Evolutionary conservation across 2,329 filamentous ascomycete genomes (phyloP), one percentile per base, ranked within the genome.

Genomic region (Aspergillus versicolor): DNA sequence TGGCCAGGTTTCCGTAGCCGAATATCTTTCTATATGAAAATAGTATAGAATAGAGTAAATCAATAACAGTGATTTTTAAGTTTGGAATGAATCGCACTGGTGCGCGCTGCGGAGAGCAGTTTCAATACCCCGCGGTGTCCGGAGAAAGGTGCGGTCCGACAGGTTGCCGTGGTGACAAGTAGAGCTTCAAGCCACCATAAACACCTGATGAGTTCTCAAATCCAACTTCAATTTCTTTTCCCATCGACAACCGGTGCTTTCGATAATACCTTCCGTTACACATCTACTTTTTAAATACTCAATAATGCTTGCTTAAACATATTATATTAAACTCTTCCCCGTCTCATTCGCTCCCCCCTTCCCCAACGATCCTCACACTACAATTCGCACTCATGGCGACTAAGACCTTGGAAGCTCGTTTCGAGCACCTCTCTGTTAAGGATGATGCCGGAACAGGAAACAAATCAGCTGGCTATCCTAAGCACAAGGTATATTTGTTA

Each of bases 361-460:
- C 15, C 13, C 58, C 38, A 53, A 51, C 34, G 42, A 34, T 21
- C 38, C 38, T 55, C 17, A 57, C 51, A 55, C 48, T 37, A 52
- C 54, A 24, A 46, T 52, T 17, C 32, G 51, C 46, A 61, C 87
- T 47, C 43, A 84, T 93, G 89, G 85, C 92, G 63, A 84, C 89
- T 58, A 85, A 90, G 66, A 86, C 85, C 51, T 82, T 97, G 46
- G 93, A 97, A 78, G 82, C 89, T 76, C 90, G 90, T 67, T 91
- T 97, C 70, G 92, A 96, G 85, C 88, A 88, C 75, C 85, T 97
- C 78, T 88, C 90, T 19, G 90, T 97, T 61, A 88, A 90, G 67
- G 92, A 97, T 70, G 92, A 96, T 76, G 95, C 93, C 70, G 88
- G 91, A 58, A 76, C 79, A 32, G 77, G 77, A 54, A 81, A 84